Evolutionary conservation across 179 eudicot genomes (phyloP), one percentile per base, ranked within the genome.

Genomic region (Camellia oleifera): DNA sequence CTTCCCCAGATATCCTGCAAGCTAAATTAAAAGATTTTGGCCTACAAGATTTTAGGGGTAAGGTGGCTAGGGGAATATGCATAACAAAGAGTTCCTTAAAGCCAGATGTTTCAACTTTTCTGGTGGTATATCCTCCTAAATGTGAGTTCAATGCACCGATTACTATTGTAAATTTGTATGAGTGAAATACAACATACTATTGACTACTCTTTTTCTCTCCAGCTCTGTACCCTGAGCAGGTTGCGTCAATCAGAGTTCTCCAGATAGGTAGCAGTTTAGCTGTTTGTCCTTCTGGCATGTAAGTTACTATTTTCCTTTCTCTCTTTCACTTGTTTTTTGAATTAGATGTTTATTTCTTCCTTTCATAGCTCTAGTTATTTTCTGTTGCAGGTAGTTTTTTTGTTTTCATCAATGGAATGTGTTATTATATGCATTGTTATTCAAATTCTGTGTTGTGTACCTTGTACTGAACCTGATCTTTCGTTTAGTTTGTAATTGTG

Each of bases 1-100:
- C 86, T 61, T 71, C 74, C 11, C 70, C 72, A 54, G 86, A 77
- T 73, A 72, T 70, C 77, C 84, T 81, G 68, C 88, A 74, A 83
- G 80, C 66, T 42, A 64, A n/a, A 70, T 80, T 89, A 76, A 67
- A 63, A 69, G 81, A 80, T 81, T 72, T 74, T 68, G 73, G 68
- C 60, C 57, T 76, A 52, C 79, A 48, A 72, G 81, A 77, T 82
- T 56, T 67, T 5, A 74, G 76, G 78, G 81, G 79, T 71, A 93
- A 87, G 86, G 91, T 95, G 75, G 98, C 97, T 10, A 91, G 98
- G 86, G 98, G 90, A 77, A 88, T 94, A 80, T 94, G 97, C 88
- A 91, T 95, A 76, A 81, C 95, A 64, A 87, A 84, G 32, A 83
- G 82, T 74, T 87, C 98, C n/a, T 75, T 95, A 69, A 92, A 90